Conservation (phyloP, 2,329 filamentous ascomycete species). For the Cercospora zeae-maydis region DNA sequence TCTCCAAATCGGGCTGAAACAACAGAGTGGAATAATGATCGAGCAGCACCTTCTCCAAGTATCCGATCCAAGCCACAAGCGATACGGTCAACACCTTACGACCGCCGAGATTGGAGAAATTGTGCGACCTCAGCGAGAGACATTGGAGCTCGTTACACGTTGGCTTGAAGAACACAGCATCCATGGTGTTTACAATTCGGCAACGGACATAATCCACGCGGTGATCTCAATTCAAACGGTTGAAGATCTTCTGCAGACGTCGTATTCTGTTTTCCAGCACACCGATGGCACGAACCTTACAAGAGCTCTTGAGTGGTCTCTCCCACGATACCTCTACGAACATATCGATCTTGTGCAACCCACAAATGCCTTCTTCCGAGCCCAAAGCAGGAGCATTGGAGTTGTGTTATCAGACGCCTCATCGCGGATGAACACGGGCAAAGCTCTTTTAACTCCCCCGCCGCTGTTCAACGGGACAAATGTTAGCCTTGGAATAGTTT, state of each 20-base stretch:
- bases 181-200: slow-evolving; percentile 47
- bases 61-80: slow-evolving; percentile 51
- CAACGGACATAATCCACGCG: slow-evolving; percentile 57
- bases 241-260: slow-evolving; percentile 53
- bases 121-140: slow-evolving; percentile 52
- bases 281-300: slow-evolving; percentile 51
- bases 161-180: slow-evolving; percentile 57
- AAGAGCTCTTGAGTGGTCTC: slow-evolving; percentile 56
- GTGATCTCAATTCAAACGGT: slow-evolving; percentile 50
- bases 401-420: background rate
- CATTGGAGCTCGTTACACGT: slow-evolving; percentile 51
- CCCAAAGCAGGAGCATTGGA: slow-evolving; percentile 19
- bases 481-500: slow-evolving; percentile 38
- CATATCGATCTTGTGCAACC: slow-evolving; percentile 60
- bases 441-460: slow-evolving; percentile 18
- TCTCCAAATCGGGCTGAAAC: slow-evolving; percentile 58
- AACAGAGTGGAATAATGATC: slow-evolving; percentile 54
- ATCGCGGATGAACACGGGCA: slow-evolving; percentile 17
- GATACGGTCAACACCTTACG: slow-evolving; percentile 54
- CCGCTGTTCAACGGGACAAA: slow-evolving; percentile 3
- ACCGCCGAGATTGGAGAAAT: slow-evolving; percentile 52
- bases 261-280: slow-evolving; percentile 52
- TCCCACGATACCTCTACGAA: slow-evolving; percentile 55
- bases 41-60: slow-evolving; percentile 55
- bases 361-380: slow-evolving; percentile 56